phyloP scores from a whole-genome alignment of 352 stramenopile species.

The Phytophthora sp. region DNA sequence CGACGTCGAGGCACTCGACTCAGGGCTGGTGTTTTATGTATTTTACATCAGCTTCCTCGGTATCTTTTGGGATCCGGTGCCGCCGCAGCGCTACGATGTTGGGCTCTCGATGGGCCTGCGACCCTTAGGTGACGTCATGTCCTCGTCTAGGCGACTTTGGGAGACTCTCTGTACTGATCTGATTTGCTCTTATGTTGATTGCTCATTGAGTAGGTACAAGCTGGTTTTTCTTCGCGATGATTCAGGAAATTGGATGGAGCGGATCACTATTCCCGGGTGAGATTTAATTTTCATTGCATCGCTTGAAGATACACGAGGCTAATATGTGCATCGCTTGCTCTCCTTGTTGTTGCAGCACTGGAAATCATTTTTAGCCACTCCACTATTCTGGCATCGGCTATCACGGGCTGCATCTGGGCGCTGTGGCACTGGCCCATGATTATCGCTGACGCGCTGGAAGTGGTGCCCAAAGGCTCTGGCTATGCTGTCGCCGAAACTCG shows the following conservation, averaged over 20 bases:
- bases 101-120: conserved; percentile 72
- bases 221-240: conserved; percentile 83
- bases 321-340: neutral
- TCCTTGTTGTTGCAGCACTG: conserved; percentile 46
- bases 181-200: conserved; percentile 10
- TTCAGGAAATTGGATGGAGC: conserved; percentile 89
- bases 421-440: conserved; percentile 91
- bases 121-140: conserved; percentile 54
- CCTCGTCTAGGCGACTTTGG: neutral
- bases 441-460: conserved; percentile 81
- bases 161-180: conserved; percentile 6
- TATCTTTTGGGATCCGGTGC: conserved; percentile 88
- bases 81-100: conserved; percentile 80
- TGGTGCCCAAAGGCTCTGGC: conserved; percentile 73
- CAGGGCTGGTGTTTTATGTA: conserved; percentile 87
- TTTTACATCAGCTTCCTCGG: conserved; percentile 85
- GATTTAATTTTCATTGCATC: conserved; percentile 5
- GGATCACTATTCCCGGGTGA: conserved; percentile 87
- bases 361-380: conserved; percentile 90
- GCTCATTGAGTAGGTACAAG: conserved; percentile 62
- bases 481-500: conserved; percentile 81
- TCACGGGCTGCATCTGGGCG: conserved; percentile 85
- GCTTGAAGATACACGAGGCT: neutral
- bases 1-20: conserved; percentile 85
- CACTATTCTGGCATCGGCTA: conserved; percentile 84